Conservation (phyloP, 1,284 basidiomycete genomes). For the Pyrrhoderma lamaoense region DNA sequence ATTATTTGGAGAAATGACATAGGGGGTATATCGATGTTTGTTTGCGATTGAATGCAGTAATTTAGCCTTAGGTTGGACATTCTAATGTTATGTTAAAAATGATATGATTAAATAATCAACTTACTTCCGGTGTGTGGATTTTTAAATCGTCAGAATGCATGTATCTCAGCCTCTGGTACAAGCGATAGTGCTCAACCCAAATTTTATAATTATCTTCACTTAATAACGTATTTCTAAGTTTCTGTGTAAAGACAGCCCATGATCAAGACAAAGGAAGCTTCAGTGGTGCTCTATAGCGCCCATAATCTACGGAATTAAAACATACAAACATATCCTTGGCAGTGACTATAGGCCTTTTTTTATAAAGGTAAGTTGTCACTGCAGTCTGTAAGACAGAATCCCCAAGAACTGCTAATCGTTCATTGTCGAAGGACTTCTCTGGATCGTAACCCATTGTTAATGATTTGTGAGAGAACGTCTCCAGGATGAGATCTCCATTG, state of each 20-base stretch:
- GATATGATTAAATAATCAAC: conserved; percentile 18
- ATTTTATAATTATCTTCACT: conserved; percentile 41
- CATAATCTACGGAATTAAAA: neutral
- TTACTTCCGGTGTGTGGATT: conserved; percentile 43
- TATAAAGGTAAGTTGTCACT: conserved; percentile 45
- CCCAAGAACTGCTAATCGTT: conserved; percentile 50
- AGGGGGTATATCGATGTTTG: too few relatives aligned
- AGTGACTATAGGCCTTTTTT: conserved; percentile 44
- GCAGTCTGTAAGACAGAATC: conserved; percentile 42
- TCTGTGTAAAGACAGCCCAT: conserved; percentile 31
- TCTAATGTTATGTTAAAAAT: too few relatives aligned
- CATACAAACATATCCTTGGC: conserved; percentile 43
- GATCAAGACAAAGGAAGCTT: conserved; percentile 4
- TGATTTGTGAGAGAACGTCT: conserved; percentile 62
- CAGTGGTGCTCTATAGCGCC: neutral
- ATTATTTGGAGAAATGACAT: neutral
- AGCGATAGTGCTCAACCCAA: conserved; percentile 52
- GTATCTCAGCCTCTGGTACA: conserved; percentile 53
- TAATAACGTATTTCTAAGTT: conserved; percentile 31
- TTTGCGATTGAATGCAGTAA: too few relatives aligned
- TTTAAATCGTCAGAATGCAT: conserved; percentile 34
- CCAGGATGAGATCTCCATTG: conserved; percentile 46
- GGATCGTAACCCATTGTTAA: conserved; percentile 36
- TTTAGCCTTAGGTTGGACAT: too few relatives aligned
- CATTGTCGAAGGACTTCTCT: conserved; percentile 43